Evolutionary conservation across 2,329 filamentous ascomycete genomes (phyloP).

Genomic region (Fusarium redolens): DNA sequence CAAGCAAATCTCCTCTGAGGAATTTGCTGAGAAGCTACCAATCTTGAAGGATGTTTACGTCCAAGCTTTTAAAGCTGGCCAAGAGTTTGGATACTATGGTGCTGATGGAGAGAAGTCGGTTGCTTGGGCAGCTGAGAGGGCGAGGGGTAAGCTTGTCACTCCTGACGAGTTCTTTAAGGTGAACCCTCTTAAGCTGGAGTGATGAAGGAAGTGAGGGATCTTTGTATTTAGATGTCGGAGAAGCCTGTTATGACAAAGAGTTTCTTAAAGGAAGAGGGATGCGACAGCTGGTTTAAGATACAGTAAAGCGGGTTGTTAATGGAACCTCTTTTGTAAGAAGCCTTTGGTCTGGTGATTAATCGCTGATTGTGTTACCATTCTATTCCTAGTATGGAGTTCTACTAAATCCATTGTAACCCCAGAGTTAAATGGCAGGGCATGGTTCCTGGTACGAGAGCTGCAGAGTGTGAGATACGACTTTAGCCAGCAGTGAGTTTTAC

Average conservation of each 20-base stretch:
- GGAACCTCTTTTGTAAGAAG: background rate
- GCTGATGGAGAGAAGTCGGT: slow-evolving; percentile 29
- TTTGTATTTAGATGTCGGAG: background rate
- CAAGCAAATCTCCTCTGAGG: slow-evolving; percentile 34
- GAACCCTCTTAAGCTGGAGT: slow-evolving; percentile 26
- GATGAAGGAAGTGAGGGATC: background rate
- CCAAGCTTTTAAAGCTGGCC: slow-evolving; percentile 4
- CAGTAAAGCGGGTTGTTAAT: background rate
- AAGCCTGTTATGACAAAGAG: too few relatives aligned
- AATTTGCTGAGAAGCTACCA: slow-evolving; percentile 30
- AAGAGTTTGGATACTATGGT: slow-evolving; percentile 43
- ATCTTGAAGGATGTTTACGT: slow-evolving; percentile 19
- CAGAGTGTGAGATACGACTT: too few relatives aligned
- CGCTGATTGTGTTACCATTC: background rate
- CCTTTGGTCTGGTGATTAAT: background rate
- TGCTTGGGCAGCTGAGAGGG: slow-evolving; percentile 35
- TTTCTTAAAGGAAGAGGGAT: too few relatives aligned
- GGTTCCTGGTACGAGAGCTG: too few relatives aligned
- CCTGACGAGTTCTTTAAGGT: slow-evolving; percentile 38
- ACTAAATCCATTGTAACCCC: background rate
- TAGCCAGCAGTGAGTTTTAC: background rate
- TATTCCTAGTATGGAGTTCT: background rate
- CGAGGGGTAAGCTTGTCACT: slow-evolving; percentile 33
- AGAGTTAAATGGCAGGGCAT: background rate
- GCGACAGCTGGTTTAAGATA: background rate